Conservation (phyloP, 2,329 filamentous ascomycete genomes). For the Sphaerulina populicola region DNA sequence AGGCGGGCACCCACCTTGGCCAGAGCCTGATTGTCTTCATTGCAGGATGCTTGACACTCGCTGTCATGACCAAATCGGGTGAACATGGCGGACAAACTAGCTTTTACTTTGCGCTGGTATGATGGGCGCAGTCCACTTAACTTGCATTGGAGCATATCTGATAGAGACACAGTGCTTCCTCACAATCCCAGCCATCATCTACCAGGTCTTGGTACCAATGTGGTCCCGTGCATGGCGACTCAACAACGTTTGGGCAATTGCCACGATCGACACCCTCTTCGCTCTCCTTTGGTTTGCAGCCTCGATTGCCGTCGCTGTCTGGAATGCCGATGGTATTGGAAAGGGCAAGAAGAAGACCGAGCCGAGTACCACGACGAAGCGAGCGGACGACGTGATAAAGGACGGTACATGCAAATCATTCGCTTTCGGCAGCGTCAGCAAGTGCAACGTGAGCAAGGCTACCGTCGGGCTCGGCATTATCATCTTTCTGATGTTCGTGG, state of each 20-base stretch:
- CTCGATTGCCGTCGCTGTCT: constrained; percentile 49
- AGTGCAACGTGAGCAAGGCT: constrained; percentile 51
- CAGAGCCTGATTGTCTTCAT: constrained; percentile 52
- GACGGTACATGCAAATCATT: constrained; percentile 48
- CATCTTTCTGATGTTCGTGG: constrained; percentile 49
- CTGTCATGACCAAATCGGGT: constrained; percentile 49
- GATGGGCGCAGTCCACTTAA: constrained; percentile 14
- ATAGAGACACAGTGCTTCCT: constrained; percentile 47
- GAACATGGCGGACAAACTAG: constrained; percentile 47
- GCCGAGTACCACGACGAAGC: constrained; percentile 8
- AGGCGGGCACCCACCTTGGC: constrained; percentile 47
- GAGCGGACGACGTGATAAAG: constrained; percentile 15
- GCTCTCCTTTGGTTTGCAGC: constrained; percentile 52
- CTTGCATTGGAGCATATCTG: neutral
- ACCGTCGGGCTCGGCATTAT: constrained; percentile 50
- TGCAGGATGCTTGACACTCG: constrained; percentile 50
- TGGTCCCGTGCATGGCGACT: constrained; percentile 52
- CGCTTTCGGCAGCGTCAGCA: constrained; percentile 46
- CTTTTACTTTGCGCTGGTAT: constrained; percentile 52
- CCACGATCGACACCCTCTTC: constrained; percentile 48
- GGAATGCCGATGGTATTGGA: constrained; percentile 48
- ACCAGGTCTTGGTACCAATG: constrained; percentile 53
- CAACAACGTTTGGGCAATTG: constrained; percentile 53
- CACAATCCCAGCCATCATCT: constrained; percentile 50
- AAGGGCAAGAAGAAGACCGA: constrained; percentile 39